Evolutionary conservation across 1,284 basidiomycete species (phyloP).

Genomic region (Heterobasidion parviporum): DNA sequence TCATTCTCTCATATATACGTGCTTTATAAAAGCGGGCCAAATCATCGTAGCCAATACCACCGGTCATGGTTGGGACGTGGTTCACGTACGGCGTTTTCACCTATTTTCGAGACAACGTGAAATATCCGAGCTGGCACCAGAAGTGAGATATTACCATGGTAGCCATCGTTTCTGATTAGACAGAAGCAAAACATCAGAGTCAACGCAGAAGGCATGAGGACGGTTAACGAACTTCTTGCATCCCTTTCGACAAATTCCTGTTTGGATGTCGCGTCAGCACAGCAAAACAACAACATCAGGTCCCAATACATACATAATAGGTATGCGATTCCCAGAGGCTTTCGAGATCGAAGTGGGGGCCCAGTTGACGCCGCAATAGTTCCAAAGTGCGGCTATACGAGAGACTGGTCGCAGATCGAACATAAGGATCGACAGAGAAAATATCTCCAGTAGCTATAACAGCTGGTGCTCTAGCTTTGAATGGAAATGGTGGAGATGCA

Average conservation of each 20-base stretch:
- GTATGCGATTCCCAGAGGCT: conserved; percentile 37
- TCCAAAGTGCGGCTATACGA: conserved; percentile 33
- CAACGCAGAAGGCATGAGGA: not conserved
- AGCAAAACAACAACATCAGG: not conserved
- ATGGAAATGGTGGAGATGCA: conserved; percentile 30
- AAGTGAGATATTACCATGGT: conserved; percentile 27
- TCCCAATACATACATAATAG: conserved; percentile 23
- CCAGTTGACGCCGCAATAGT: conserved; percentile 27
- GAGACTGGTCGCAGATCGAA: conserved; percentile 32
- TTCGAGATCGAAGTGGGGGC: conserved; percentile 35
- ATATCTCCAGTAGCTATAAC: conserved; percentile 16
- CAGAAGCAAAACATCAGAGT: not conserved
- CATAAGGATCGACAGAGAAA: conserved; percentile 22
- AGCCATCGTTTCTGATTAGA: conserved; percentile 31
- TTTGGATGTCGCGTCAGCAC: not conserved
- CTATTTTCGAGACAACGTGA: conserved; percentile 15
- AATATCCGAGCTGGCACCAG: not conserved
- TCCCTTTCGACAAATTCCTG: conserved; percentile 36
- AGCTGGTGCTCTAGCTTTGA: conserved; percentile 25
- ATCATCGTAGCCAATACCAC: conserved; percentile 32
- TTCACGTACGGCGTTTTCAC: conserved; percentile 41
- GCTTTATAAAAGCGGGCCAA: conserved; percentile 38
- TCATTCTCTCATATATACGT: not conserved
- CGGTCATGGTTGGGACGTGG: conserved; percentile 38
- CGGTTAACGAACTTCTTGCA: conserved; percentile 24